Base-by-base conservation (phyloP, 768 basidiomycete species). In the Amanita jacksonii region DNA sequence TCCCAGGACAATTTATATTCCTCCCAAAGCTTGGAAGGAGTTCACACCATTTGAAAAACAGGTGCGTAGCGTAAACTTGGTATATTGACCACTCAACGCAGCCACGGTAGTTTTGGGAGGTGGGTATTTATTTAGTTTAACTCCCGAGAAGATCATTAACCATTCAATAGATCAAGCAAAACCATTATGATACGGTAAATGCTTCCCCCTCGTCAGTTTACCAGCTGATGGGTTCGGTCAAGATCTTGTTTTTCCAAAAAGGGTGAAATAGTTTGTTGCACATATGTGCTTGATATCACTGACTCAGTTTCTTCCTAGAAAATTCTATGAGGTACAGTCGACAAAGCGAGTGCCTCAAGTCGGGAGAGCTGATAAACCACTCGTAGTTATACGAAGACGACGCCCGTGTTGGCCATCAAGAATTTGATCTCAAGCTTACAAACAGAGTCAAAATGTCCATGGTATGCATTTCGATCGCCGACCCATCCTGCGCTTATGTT, bases 401-500 rank as follows among this genome's bases (percentile, higher is more conserved):
- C 61, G 94, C 94, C 1, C 73, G 84, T 9, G 76, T 90, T 40
- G 96, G 96, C 1, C 91, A 98, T 60, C 83, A 81, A 54, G 81
- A 93, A 44, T 99, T 99, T 57, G 96, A 98, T 54, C 66, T 99
- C 46, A 98, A 99, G 56, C 70, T 90, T 27, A 90, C 87, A 0
- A 72, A 82, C 44, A 69, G 96, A 49, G 96, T 98, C 36, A 98
- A 98, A 63, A 99, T 99, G 96, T 91, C 83, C 49, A 99, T 99
- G 94, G 94, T 88, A 31, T n/a, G 30, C n/a, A 12, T 8, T 13
- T 20, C 12, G 18, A 10, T 45, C 5, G 36, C 28, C 30, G 42
- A 35, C 32, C 34, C 33, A 28, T 23, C 33, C 38, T 30, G 30
- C 38, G 33, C 25, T 25, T 24, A 45, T 18, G 7, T 13, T 41